These are phyloP conservation scores for Epichloe gansuensis DNA, from an alignment of 2,329 filamentous ascomycete species.

Conservation along the genomic window DNA sequence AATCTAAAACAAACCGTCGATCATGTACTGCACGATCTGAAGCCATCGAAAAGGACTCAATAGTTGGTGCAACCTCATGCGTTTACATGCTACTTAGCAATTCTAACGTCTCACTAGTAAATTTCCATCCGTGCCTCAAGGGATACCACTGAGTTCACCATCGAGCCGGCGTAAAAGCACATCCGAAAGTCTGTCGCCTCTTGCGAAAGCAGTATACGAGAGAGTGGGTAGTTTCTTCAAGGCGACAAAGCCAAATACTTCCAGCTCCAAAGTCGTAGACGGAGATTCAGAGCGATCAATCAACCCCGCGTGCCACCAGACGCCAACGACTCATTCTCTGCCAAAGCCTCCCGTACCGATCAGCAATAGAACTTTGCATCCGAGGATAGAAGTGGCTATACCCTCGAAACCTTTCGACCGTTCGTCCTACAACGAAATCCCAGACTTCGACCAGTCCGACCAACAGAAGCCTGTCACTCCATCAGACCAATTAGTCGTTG, in stretches of 20 bases:
- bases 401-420: constrained; percentile 31
- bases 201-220: constrained; percentile 30
- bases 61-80: constrained; percentile 36
- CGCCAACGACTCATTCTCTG: neutral
- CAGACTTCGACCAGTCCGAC: constrained; percentile 11
- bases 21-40: constrained; percentile 63
- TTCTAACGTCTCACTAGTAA: constrained; percentile 28
- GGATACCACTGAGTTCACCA: constrained; percentile 6
- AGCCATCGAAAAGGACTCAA: constrained; percentile 56
- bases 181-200: constrained; percentile 34
- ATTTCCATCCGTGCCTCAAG: constrained; percentile 29
- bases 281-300: constrained; percentile 17
- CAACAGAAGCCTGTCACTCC: constrained; percentile 3
- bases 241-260: constrained; percentile 21
- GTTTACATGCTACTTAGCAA: neutral
- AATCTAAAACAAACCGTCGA: constrained; percentile 60
- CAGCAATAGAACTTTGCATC: constrained; percentile 8
- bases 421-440: constrained; percentile 23
- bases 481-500: constrained; percentile 9
- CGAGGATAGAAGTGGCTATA: constrained; percentile 35
- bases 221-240: constrained; percentile 29
- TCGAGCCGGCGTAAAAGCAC: constrained; percentile 17
- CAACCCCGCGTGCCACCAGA: constrained; percentile 10
- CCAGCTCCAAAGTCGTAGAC: constrained; percentile 24
- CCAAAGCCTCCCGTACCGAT: neutral